Evolutionary conservation across 768 basidiomycete genomes (phyloP), one percentile per base, ranked within the genome.

Genomic region (Tulasnella sp.): DNA sequence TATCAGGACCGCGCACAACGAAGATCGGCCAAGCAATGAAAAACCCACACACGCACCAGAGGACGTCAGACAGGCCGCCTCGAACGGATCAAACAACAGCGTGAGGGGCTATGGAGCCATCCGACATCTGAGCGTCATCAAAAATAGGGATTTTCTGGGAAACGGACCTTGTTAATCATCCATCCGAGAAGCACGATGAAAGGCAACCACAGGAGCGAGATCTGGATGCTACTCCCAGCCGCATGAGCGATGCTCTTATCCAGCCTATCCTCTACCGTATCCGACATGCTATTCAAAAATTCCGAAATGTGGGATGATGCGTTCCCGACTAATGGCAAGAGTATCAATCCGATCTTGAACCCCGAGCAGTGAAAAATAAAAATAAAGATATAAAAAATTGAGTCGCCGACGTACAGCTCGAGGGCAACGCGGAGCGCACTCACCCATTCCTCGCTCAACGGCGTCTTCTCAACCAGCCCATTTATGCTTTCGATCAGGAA

Each of bases 261-360:
- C 21, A 96, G 73, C 70, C 94, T 91, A 70, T 74, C 72, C 71
- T 94, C 94, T 61, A 90, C 48, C 32, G 30, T 48, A 27, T 53
- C 85, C 0, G 86, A 85, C 27, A 96, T 88, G 13, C 92, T 92
- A 2, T 91, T 95, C 38, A 38, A 38, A 15, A 38, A 15, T 15
- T 38, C 34, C 34, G 34, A 7, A 38, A 84, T 84, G 68, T 94
- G 92, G 68, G 96, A 93, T 58, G 88, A 89, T 4, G 89, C 86
- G 68, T 91, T 92, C n/a, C 89, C 89, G 15, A 93, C 92, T 34
- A 96, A 91, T 4, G 95, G 95, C 8, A 98, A 78, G 15, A 98
- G 75, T 65, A 98, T 89, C 34, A 96, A 71, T 10, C 88, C 93
- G 62, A 96, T 84, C 59, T 60, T 24, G 29, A 38, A 7, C 34